These are phyloP conservation scores for Stagonosporopsis chrysanthemi DNA, from an alignment of 2,329 filamentous ascomycete genomes.

Conservation along the genomic window DNA sequence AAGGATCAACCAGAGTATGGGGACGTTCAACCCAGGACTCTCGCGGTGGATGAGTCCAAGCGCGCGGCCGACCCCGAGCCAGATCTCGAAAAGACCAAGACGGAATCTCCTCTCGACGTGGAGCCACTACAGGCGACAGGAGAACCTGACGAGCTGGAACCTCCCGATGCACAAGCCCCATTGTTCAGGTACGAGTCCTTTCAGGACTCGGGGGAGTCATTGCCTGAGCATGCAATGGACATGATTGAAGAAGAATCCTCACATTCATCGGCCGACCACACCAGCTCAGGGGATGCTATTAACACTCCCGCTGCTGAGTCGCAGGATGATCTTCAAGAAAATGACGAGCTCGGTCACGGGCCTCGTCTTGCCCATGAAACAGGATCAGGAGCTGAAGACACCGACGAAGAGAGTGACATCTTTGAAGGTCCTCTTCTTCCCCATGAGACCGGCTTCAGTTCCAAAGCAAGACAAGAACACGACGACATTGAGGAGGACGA, in stretches of 20 bases:
- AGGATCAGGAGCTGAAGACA: conserved; percentile 2
- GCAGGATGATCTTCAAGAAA: conserved; percentile 9
- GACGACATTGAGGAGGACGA: conserved; percentile 31
- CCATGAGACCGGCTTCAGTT: conserved; percentile 27
- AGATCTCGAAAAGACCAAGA: conserved; percentile 26
- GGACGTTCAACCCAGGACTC: conserved; percentile 19
- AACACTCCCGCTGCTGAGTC: conserved; percentile 32
- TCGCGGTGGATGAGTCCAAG: conserved; percentile 25
- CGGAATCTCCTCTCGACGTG: conserved; percentile 22
- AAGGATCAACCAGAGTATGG: conserved; percentile 29
- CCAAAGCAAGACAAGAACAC: not conserved
- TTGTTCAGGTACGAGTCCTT: conserved; percentile 45
- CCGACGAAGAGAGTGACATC: conserved; percentile 14
- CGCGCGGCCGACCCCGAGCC: conserved; percentile 34
- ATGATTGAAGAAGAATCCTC: conserved; percentile 31
- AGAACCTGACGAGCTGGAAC: conserved; percentile 26
- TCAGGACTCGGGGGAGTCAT: conserved; percentile 11
- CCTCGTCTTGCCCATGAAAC: conserved; percentile 35
- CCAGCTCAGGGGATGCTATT: conserved; percentile 26
- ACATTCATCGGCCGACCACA: conserved; percentile 29
- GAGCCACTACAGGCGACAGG: conserved; percentile 30
- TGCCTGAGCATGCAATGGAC: conserved; percentile 20
- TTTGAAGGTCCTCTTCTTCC: conserved; percentile 28
- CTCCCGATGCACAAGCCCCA: conserved; percentile 28
- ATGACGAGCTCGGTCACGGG: conserved; percentile 11